phyloP scores from a whole-genome alignment of 768 basidiomycete species.

The Calocybe cyanea region DNA sequence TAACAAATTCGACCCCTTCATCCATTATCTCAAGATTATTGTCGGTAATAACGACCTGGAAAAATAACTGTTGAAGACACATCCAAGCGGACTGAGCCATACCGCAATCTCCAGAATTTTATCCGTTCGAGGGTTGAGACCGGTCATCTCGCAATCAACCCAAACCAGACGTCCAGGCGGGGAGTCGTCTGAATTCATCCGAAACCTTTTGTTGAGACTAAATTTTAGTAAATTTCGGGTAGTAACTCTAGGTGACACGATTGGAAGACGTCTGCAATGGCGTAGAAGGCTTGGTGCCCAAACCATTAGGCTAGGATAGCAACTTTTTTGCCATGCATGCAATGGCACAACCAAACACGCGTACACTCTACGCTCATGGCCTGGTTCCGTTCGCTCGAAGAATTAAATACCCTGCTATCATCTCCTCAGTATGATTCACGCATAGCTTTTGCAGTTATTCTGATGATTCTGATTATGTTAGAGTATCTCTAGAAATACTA shows the following conservation, averaged over 20 bases:
- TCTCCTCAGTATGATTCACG: conserved; percentile 22
- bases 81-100: too few species aligned
- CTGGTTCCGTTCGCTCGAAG: conserved; percentile 6
- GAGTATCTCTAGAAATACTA: conserved; percentile 56
- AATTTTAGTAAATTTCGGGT: neutral
- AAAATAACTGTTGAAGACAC: conserved; percentile 1
- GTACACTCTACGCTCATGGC: too few species aligned
- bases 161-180: too few species aligned
- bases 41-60: conserved; percentile 81
- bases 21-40: conserved; percentile 80
- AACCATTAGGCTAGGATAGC: conserved; percentile 14
- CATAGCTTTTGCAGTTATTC: too few species aligned
- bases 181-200: conserved; percentile 55
- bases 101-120: conserved; percentile 81
- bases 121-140: conserved; percentile 62
- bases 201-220: conserved; percentile 15
- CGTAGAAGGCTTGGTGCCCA: conserved; percentile 10
- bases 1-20: conserved; percentile 72
- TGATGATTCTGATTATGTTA: conserved; percentile 15
- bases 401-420: conserved; percentile 23
- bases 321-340: too few species aligned
- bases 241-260: neutral
- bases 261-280: conserved; percentile 5
- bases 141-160: conserved; percentile 91
- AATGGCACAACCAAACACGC: too few species aligned